Evolutionary conservation across 2,329 filamentous ascomycete genomes (phyloP).

Genomic region (Paecilomyces sp.): DNA sequence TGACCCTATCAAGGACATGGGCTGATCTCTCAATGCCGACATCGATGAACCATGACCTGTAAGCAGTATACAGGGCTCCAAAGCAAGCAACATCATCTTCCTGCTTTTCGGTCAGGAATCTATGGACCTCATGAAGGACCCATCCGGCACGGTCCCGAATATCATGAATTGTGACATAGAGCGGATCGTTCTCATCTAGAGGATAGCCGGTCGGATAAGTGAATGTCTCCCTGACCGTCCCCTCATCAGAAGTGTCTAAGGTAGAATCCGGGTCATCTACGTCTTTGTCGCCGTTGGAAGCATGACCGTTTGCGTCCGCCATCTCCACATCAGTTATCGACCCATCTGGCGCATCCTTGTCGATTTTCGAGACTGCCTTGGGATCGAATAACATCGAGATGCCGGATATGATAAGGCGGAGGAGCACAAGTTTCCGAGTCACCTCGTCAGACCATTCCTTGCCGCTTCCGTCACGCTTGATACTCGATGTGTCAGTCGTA

Average conservation of each 20-base stretch:
- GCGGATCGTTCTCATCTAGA: conserved; percentile 54
- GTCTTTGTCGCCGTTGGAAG: conserved; percentile 12
- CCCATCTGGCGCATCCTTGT: conserved; percentile 40
- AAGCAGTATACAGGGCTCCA: conserved; percentile 84
- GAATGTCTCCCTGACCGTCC: conserved; percentile 70
- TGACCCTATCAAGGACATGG: conserved; percentile 81
- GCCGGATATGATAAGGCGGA: conserved; percentile 84
- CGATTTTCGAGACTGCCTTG: conserved; percentile 56
- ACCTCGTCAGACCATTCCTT: conserved; percentile 99
- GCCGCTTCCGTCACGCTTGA: conserved; percentile 88
- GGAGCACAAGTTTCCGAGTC: conserved; percentile 76
- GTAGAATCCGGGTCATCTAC: conserved; percentile 27
- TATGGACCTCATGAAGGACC: conserved; percentile 74
- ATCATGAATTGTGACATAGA: conserved; percentile 71
- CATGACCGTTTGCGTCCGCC: conserved; percentile 33
- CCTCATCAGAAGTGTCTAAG: conserved; percentile 52
- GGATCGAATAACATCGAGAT: conserved; percentile 86
- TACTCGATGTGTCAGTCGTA: conserved; percentile 71
- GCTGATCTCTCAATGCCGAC: conserved; percentile 94
- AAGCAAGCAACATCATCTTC: conserved; percentile 96
- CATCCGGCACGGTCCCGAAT: conserved; percentile 74
- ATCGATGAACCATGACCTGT: conserved; percentile 94
- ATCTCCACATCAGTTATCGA: conserved; percentile 38
- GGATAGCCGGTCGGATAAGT: conserved; percentile 83
- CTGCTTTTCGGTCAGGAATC: conserved; percentile 73